Evolutionary conservation across 2,329 filamentous ascomycete genomes (phyloP), one percentile per base, ranked within the genome.

Genomic region (Nigrospora sphaerica): DNA sequence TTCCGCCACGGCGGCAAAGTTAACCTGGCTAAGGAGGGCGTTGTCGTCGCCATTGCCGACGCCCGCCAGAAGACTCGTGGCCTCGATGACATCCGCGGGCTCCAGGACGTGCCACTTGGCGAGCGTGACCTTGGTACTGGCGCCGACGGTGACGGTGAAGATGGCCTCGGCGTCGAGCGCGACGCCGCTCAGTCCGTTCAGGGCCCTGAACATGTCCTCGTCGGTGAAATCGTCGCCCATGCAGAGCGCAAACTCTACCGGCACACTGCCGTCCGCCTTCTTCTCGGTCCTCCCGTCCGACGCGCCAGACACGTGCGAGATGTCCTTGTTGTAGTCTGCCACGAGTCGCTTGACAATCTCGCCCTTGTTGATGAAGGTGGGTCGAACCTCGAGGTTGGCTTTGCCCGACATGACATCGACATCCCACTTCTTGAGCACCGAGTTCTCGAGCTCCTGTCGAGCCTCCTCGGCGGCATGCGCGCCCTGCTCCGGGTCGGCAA

Each of bases 381-480:
- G 92, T n/a, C 93, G 85, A 32, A 97, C 92, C 67, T 98, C 93
- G 23, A 98, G 75, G 62, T 97, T 97, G 51, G 92, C 92, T 71
- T 97, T 98, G 57, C 93, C 93, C 0, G 83, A 80, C 90, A 97
- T 97, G 49, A 98, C 90, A 59, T 97, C 92, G 4, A 97, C 88
- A 41, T 95, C 90, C 79, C 85, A 95, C 52, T 81, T 81, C 61
- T 83, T 85, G 44, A 73, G 83, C 1, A 95, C 85, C 0, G 82
- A 88, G 5, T 76, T 72, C 62, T 95, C 85, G 14, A 98, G 78
- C 54, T 91, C 81, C 63, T 85, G 86, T 53, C 90, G 85, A 60
- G 89, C 95, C 62, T 91, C 85, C 19, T 77, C 78, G 6, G 91
- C 83, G 70, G 92, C 86, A 66, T 88, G 86, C 0, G 81, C 68